These are phyloP conservation scores for Skeletonema potamos DNA, from an alignment of 108 stramenopile species.

Conservation along the genomic window DNA sequence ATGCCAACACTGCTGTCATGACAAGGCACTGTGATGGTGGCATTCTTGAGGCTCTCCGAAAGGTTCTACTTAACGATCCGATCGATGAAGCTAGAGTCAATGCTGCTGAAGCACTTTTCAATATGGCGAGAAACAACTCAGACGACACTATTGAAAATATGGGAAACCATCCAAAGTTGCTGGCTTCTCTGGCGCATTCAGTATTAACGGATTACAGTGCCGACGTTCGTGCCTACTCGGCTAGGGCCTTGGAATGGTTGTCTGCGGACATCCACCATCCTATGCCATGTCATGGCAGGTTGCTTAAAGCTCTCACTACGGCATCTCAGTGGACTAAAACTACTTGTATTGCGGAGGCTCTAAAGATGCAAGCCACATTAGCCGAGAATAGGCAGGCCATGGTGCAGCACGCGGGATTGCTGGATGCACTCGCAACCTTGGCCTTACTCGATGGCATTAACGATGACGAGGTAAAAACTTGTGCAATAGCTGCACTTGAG, in stretches of 20 bases:
- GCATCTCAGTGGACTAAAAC: conserved; percentile 53
- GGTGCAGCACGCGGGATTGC: conserved; percentile 39
- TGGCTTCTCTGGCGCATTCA: conserved; percentile 45
- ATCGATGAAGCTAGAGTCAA: conserved; percentile 47
- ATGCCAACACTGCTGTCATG: conserved; percentile 49
- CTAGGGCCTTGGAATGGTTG: conserved; percentile 46
- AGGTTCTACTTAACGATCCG: conserved; percentile 44
- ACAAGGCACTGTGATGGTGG: conserved; percentile 49
- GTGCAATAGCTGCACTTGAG: conserved; percentile 40
- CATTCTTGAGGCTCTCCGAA: conserved; percentile 42
- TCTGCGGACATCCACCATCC: conserved; percentile 43
- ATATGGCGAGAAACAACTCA: conserved; percentile 45
- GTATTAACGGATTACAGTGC: conserved; percentile 46
- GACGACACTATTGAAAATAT: conserved; percentile 40
- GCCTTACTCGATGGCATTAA: conserved; percentile 41
- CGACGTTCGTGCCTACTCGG: conserved; percentile 44
- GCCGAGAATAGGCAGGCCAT: conserved; percentile 36
- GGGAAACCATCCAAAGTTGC: conserved; percentile 40
- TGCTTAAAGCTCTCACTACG: conserved; percentile 33
- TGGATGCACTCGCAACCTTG: conserved; percentile 38
- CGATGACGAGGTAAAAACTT: conserved; percentile 44
- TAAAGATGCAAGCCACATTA: conserved; percentile 39
- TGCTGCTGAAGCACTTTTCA: conserved; percentile 49
- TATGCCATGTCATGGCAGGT: conserved; percentile 28
- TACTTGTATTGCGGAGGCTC: conserved; percentile 42